These are phyloP conservation scores for Drechslerella coelobrocha DNA, from an alignment of 2,329 filamentous ascomycete species.

Conservation along the genomic window DNA sequence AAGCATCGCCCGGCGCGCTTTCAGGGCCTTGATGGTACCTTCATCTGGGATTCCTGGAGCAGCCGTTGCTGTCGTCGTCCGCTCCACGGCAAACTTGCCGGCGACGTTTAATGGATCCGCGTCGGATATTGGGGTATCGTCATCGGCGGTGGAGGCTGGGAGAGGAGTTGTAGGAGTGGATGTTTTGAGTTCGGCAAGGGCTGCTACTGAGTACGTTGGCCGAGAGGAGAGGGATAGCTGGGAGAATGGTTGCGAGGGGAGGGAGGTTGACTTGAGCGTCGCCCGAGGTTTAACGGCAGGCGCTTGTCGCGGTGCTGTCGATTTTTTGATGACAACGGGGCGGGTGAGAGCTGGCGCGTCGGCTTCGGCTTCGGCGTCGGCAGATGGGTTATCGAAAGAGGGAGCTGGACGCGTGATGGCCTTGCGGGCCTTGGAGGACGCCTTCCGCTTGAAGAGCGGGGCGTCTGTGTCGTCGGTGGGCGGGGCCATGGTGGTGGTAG, in stretches of 20 bases:
- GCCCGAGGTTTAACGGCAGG: conserved; percentile 32
- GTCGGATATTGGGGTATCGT: conserved; percentile 38
- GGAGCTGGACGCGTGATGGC: conserved; percentile 19
- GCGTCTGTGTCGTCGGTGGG: conserved; percentile 14
- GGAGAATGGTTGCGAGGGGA: conserved; percentile 42
- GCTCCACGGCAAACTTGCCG: conserved; percentile 36
- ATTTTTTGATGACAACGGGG: conserved; percentile 44
- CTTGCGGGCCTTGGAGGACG: conserved; percentile 36
- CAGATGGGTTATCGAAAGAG: conserved; percentile 35
- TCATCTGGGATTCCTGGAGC: conserved; percentile 33
- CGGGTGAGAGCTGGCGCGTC: conserved; percentile 21
- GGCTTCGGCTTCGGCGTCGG: conserved; percentile 16
- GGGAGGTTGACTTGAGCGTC: conserved; percentile 19
- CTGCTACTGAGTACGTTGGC: conserved; percentile 39
- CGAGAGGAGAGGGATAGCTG: conserved; percentile 45
- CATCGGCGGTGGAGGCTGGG: conserved; percentile 15
- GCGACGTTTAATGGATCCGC: conserved; percentile 30
- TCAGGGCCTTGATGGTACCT: conserved; percentile 42
- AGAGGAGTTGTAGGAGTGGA: conserved; percentile 45
- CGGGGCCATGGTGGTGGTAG: not conserved
- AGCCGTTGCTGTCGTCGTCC: conserved; percentile 6
- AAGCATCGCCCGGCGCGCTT: conserved; percentile 37
- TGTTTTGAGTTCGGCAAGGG: conserved; percentile 38
- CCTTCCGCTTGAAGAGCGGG: conserved; percentile 43
- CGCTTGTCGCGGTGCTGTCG: conserved; percentile 30